A percentile compares a stretch with the other conserved stretches of the same genome.
Evolutionary conservation across 495 filamentous ascomycete genomes (phyloP).

Genomic region (Aspergillus heteromorphus): DNA sequence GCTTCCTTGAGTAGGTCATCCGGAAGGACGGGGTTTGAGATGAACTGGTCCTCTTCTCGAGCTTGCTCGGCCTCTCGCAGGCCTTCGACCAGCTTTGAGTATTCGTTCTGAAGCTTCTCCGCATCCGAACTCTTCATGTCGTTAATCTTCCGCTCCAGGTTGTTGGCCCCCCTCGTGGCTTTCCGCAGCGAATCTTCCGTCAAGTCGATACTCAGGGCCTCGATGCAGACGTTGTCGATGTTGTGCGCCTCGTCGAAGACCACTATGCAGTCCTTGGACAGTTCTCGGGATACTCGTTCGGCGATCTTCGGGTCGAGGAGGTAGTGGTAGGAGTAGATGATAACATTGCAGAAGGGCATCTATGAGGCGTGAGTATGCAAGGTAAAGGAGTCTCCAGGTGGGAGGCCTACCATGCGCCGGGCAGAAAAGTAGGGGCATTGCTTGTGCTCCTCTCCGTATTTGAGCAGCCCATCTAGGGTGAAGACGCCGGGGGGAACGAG

Average conservation of each 20-base stretch:
- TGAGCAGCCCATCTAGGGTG: constrained; percentile 82
- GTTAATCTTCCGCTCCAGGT: constrained; percentile 80
- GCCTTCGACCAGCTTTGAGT: constrained; percentile 91
- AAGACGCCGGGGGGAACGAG: constrained; percentile 91
- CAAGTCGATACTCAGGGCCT: constrained; percentile 92
- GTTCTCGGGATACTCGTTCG: constrained; percentile 89
- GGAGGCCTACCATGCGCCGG: constrained; percentile 73
- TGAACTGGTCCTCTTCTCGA: constrained; percentile 89
- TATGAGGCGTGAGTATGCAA: constrained; percentile 25
- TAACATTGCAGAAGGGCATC: constrained; percentile 99
- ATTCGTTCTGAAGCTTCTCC: constrained; percentile 89
- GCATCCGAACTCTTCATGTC: constrained; percentile 93
- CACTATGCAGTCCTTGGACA: constrained; percentile 97
- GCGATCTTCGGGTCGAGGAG: constrained; percentile 97
- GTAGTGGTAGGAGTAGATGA: constrained; percentile 99
- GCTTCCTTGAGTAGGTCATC: constrained; percentile 62
- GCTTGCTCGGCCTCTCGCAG: constrained; percentile 81
- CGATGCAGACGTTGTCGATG: constrained; percentile 99
- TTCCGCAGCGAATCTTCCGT: constrained; percentile 89
- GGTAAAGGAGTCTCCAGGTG: not conserved
- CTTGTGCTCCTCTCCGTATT: constrained; percentile 89
- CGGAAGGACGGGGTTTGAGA: constrained; percentile 71
- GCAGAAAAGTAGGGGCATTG: constrained; percentile 98
- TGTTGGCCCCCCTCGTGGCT: constrained; percentile 82
- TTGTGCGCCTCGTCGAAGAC: constrained; percentile 99